These are phyloP conservation scores for Nitzschia sp. DNA, from an alignment of 108 stramenopile genomes.

Conservation along the genomic window DNA sequence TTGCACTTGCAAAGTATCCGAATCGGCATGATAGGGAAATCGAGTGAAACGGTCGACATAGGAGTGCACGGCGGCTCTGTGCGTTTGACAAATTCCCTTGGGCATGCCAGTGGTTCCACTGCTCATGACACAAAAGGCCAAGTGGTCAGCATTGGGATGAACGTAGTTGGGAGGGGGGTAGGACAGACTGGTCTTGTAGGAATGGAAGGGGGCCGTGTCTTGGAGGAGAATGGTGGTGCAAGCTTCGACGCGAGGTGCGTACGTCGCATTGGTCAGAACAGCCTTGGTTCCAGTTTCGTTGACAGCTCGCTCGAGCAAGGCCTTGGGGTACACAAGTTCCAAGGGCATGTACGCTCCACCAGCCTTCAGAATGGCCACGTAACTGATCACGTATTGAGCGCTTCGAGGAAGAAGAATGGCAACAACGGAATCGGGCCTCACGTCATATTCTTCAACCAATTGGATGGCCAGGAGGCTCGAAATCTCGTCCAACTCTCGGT, in stretches of 20 bases:
- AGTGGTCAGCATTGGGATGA: constrained; percentile 41
- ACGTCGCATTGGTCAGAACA: constrained; percentile 34
- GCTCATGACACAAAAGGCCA: constrained; percentile 72
- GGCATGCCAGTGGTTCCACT: constrained; percentile 68
- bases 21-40: constrained; percentile 34
- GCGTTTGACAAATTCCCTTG: constrained; percentile 61
- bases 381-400: constrained; percentile 57
- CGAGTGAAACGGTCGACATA: constrained; percentile 51
- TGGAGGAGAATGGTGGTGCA: constrained; percentile 25
- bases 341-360: constrained; percentile 70
- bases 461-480: constrained; percentile 23
- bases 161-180: constrained; percentile 29
- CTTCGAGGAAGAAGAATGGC: constrained; percentile 66
- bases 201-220: constrained; percentile 1
- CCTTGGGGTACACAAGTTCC: constrained; percentile 72
- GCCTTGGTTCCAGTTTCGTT: constrained; percentile 47
- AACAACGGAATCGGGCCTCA: constrained; percentile 37
- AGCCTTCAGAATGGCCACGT: constrained; percentile 66
- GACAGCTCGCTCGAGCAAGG: constrained; percentile 57
- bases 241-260: constrained; percentile 32
- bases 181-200: constrained; percentile 3
- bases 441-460: constrained; percentile 24
- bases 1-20: constrained; percentile 14
- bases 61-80: constrained; percentile 62
- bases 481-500: constrained; percentile 24